Evolutionary conservation across 2,329 filamentous ascomycete genomes (phyloP), one percentile per base, ranked within the genome.

Genomic region (Metarhizium brunneum): DNA sequence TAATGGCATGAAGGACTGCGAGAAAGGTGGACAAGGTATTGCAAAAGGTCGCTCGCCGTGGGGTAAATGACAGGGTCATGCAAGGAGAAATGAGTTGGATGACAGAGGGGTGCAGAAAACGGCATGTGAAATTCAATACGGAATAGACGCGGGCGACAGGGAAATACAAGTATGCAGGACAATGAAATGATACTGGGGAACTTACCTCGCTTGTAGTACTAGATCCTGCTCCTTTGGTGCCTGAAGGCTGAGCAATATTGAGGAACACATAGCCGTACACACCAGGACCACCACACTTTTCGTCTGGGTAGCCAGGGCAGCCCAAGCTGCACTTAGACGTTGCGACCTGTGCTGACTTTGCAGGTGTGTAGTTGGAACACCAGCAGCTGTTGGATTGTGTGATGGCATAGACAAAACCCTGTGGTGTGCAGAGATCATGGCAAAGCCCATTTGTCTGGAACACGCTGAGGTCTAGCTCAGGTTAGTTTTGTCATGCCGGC

Each of bases 361-460:
- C 73, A 8, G 88, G 88, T 2, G 77, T 76, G 63, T 84, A 84
- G 66, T 90, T 79, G 42, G 86, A 85, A 67, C 88, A 92, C 87
- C 87, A 92, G 66, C 88, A 92, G 53, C 76, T 69, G 36, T 81
- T 73, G 16, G 71, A 76, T 62, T 89, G 80, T 1, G 91, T 73
- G 50, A 92, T 75, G 60, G 86, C 87, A 59, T 85, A 88, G 43
- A 87, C 86, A 60, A 77, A 87, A 16, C 75, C 62, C 20, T 66
- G 64, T 32, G 38, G 36, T 30, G 69, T 63, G 70, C 88, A 92
- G 51, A 77, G 77, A 51, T 80, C 72, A 52, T 75, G 71, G 66
- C 88, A 92, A 13, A 84, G 77, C 35, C 87, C 87, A 62, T 89
- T 84, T 20, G 86, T 87, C 67, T 90, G 86, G 58, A 71, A 86